Base-by-base conservation (phyloP, 2,329 filamentous ascomycete species). In the Zymoseptoria brevis region DNA sequence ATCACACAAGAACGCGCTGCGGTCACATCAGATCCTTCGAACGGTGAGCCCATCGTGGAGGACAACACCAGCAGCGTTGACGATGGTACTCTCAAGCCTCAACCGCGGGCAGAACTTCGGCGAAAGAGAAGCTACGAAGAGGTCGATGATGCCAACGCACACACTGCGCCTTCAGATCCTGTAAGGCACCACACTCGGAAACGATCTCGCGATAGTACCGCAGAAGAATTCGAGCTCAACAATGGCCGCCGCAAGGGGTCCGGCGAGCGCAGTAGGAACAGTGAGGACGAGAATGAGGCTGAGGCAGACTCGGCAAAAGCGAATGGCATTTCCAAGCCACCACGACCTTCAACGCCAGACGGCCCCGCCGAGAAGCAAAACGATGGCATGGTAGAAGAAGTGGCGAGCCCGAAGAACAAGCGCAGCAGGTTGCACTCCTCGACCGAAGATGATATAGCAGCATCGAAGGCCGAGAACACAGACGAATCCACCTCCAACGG, bases 381-480 rank as follows among this genome's bases (percentile, higher is more conserved):
- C 30, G 64, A 65, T 19, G 56, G 56, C 22, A 58, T 50, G 22
- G 63, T 56, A 2, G 67, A 72, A 54, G 56, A 60, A 29, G 56
- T 75, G 45, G 65, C 69, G 29, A 80, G 77, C 58, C 77, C 78
- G n/a, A 79, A 79, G 67, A 77, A 75, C 66, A 80, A 80, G 72
- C 73, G 78, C 55, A 77, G 74, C 66, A 66, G 70, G 57, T 62
- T 71, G 24, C 67, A 70, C 52, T 67, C 69, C 8, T 71, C 73
- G 41, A 74, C 75, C 22, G 63, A 66, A 8, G 35, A 45, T 11
- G 35, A 45, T 1, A 45, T n/a, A 7, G 16, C 35, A n/a, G 35
- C 35, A 45, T 45, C 35, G 35, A 45, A 45, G 35, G 67, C 68
- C 21, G 62, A 64, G 19, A 56, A 60, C 21, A 60, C 62, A 41